These are phyloP conservation scores for Lanmaoa rubissima DNA, from an alignment of 768 basidiomycete genomes.

Conservation along the genomic window DNA sequence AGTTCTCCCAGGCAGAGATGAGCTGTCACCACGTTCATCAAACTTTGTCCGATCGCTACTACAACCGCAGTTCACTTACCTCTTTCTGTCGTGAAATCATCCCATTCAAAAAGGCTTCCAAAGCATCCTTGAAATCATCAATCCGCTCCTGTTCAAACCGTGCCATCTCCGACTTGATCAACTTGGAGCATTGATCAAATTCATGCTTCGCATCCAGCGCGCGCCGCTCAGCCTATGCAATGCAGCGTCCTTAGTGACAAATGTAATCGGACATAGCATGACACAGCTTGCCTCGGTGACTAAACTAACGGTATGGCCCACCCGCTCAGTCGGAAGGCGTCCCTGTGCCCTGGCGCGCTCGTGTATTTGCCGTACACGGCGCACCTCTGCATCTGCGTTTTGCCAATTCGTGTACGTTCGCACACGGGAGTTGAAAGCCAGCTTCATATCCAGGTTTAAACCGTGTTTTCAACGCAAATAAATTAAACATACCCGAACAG, in stretches of 20 bases:
- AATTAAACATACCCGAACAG: constrained; percentile 65
- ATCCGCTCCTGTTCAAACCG: constrained; percentile 93
- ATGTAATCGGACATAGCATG: neutral
- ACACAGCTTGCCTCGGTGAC: constrained; percentile 67
- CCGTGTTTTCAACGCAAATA: neutral
- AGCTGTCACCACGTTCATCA: constrained; percentile 43
- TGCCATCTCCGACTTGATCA: constrained; percentile 86
- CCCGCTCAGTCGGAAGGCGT: constrained; percentile 62
- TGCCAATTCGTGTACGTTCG: constrained; percentile 84
- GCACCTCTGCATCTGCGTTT: constrained; percentile 68
- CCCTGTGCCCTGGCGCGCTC: constrained; percentile 84
- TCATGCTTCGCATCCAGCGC: constrained; percentile 82
- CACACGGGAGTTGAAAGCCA: constrained; percentile 86
- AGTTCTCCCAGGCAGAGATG: constrained; percentile 77
- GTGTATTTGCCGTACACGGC: constrained; percentile 69
- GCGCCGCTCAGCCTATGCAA: constrained; percentile 73
- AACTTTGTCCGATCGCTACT: neutral
- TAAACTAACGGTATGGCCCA: constrained; percentile 71
- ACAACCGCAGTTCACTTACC: constrained; percentile 37
- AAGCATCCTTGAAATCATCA: constrained; percentile 84
- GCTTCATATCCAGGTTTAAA: constrained; percentile 38
- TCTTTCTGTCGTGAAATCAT: constrained; percentile 86
- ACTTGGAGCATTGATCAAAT: constrained; percentile 83
- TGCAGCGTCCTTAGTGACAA: neutral
- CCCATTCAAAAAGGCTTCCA: constrained; percentile 83